A percentile compares a stretch with the other conserved stretches of the same genome.
Evolutionary conservation across 345 rosid species (phyloP).

Genomic region (Sisymbrium altissimum): DNA sequence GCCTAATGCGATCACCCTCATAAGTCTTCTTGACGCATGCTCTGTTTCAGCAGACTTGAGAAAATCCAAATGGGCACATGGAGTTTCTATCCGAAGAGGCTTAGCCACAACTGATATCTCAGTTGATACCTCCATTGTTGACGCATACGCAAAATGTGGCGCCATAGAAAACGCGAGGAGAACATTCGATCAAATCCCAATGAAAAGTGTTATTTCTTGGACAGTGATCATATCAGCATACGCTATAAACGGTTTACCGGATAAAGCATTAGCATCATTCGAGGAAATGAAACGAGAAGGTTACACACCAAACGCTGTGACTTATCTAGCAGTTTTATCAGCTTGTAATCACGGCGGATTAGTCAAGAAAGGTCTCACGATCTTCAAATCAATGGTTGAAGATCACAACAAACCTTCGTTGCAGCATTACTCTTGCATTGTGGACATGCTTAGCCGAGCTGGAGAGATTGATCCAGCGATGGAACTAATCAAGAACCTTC

Average conservation of each 20-base stretch:
- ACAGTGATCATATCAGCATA: conserved; percentile 69
- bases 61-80: conserved; percentile 68
- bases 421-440: conserved; percentile 65
- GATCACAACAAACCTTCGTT: conserved; percentile 34
- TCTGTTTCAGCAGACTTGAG: conserved; percentile 54
- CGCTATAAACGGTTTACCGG: conserved; percentile 59
- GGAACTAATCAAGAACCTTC: conserved; percentile 50
- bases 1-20: conserved; percentile 43
- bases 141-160: conserved; percentile 69
- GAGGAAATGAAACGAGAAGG: conserved; percentile 53
- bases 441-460: conserved; percentile 69
- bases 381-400: conserved; percentile 55
- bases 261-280: conserved; percentile 48
- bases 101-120: conserved; percentile 43
- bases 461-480: conserved; percentile 52
- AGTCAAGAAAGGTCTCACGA: conserved; percentile 50
- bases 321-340: conserved; percentile 57
- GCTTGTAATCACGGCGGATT: conserved; percentile 80
- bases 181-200: conserved; percentile 45
- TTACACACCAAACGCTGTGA: conserved; percentile 47
- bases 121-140: conserved; percentile 60
- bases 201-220: conserved; percentile 57
- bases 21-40: conserved; percentile 63
- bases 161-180: conserved; percentile 46
- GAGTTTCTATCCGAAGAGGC: conserved; percentile 54